These are phyloP conservation scores for Melastoma candidum DNA, from an alignment of 441 rosid species.

Conservation along the genomic window DNA sequence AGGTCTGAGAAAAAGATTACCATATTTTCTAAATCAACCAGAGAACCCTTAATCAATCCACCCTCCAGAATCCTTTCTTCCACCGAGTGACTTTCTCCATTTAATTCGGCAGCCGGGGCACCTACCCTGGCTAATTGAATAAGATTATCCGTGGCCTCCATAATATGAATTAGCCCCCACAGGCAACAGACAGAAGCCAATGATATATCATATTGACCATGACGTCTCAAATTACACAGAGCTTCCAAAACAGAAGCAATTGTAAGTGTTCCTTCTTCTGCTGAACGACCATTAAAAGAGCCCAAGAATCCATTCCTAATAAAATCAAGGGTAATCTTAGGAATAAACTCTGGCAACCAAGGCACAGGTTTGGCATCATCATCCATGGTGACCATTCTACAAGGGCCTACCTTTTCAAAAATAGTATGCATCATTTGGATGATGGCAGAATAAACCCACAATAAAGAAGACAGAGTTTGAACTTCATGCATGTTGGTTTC, in stretches of 20 bases:
- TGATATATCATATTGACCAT: slow-evolving; percentile 36
- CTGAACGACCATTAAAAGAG: slow-evolving; percentile 18
- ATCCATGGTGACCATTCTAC: slow-evolving; percentile 16
- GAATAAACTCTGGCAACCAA: slow-evolving; percentile 86
- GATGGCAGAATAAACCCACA: slow-evolving; percentile 65
- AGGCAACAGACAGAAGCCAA: slow-evolving; percentile 71
- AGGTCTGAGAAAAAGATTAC: slow-evolving; percentile 34
- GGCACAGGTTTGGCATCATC: slow-evolving; percentile 33
- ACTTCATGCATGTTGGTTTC: slow-evolving; percentile 18
- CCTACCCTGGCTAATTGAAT: slow-evolving; percentile 43
- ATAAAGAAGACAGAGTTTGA: slow-evolving; percentile 30
- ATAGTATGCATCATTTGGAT: slow-evolving; percentile 56
- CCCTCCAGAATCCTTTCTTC: slow-evolving; percentile 54
- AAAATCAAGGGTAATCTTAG: slow-evolving; percentile 68
- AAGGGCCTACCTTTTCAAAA: slow-evolving; percentile 55
- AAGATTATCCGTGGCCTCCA: slow-evolving; percentile 41
- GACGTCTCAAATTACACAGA: slow-evolving; percentile 51
- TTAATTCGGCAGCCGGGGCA: slow-evolving; percentile 17
- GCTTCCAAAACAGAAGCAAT: slow-evolving; percentile 38
- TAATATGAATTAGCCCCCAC: slow-evolving; percentile 39
- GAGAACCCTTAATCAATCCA: slow-evolving; percentile 50
- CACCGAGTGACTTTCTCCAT: slow-evolving; percentile 26
- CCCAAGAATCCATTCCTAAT: slow-evolving; percentile 48
- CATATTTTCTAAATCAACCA: slow-evolving; percentile 35
- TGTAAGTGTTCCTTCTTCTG: slow-evolving; percentile 24